These are phyloP conservation scores for Solanum piurae DNA, from an alignment of 257 asterid genomes.

Conservation along the genomic window DNA sequence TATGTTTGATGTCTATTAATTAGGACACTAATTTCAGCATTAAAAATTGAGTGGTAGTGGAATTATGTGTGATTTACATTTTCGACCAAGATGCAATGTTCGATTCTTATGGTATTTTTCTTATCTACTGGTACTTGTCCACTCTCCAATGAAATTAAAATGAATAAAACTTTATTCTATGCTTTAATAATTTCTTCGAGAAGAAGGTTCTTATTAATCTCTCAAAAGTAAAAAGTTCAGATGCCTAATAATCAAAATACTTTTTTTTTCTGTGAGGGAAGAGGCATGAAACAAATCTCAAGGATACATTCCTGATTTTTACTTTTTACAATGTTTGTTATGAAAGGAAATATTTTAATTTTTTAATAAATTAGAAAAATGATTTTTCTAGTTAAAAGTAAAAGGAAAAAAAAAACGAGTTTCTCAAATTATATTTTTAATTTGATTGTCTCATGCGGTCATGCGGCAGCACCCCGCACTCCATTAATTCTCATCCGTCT, in stretches of 20 bases:
- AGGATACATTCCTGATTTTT: not conserved
- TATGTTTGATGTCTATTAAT: not conserved
- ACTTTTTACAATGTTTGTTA: not conserved
- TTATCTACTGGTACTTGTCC: not conserved
- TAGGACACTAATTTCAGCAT: not conserved
- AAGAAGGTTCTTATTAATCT: not conserved
- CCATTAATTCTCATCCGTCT: not conserved
- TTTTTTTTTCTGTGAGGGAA: not conserved
- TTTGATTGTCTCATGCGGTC: not conserved
- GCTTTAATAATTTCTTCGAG: not conserved
- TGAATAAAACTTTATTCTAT: not conserved
- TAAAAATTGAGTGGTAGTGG: not conserved
- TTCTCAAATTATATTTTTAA: too few species aligned
- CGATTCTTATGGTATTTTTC: not conserved
- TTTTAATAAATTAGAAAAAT: too few species aligned
- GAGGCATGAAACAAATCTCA: not conserved
- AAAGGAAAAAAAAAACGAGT: not conserved
- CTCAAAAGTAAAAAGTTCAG: not conserved
- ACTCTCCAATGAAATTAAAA: not conserved
- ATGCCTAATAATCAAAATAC: not conserved
- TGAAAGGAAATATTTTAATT: not conserved
- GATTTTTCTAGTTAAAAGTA: too few species aligned
- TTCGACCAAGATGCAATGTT: not conserved
- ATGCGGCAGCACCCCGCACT: not conserved
- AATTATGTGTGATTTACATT: not conserved